These are phyloP conservation scores for Boletus austroedulis DNA, from an alignment of 1,284 basidiomycete genomes.

Conservation along the genomic window DNA sequence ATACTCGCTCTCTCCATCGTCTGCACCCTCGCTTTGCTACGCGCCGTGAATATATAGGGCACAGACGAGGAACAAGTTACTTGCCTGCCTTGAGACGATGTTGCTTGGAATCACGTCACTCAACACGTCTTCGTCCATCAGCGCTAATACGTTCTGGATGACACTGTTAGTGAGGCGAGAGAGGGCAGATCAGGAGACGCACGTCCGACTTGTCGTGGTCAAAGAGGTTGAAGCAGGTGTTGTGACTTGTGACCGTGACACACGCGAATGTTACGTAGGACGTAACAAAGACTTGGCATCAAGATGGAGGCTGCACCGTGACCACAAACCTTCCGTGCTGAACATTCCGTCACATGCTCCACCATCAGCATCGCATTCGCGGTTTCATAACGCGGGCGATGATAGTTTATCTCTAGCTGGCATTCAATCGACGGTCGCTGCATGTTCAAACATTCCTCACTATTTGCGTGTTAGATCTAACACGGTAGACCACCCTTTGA, in stretches of 20 bases:
- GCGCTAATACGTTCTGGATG: conserved; percentile 14
- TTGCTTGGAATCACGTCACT: conserved; percentile 81
- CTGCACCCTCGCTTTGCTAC: conserved; percentile 67
- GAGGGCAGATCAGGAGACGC: conserved; percentile 5
- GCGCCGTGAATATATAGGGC: conserved; percentile 12
- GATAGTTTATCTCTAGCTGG: no score
- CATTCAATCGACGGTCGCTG: not conserved
- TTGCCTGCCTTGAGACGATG: conserved; percentile 76
- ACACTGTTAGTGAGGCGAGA: not conserved
- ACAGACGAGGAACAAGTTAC: conserved; percentile 13
- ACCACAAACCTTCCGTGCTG: no score
- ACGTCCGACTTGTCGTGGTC: conserved; percentile 21
- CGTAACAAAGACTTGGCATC: no score
- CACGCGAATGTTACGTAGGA: conserved; percentile 11
- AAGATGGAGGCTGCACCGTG: no score
- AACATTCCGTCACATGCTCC: conserved; percentile 17
- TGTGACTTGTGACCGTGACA: conserved; percentile 23
- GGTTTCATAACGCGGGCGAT: no score
- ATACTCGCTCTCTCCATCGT: conserved; percentile 64
- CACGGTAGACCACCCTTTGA: no score
- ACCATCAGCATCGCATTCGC: no score
- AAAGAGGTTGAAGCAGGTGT: conserved; percentile 17
- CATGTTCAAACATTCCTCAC: not conserved
- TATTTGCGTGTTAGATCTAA: no score
- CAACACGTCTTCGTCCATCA: conserved; percentile 70